Evolutionary conservation across 1,284 basidiomycete species (phyloP).

Genomic region (Moesziomyces sp.): DNA sequence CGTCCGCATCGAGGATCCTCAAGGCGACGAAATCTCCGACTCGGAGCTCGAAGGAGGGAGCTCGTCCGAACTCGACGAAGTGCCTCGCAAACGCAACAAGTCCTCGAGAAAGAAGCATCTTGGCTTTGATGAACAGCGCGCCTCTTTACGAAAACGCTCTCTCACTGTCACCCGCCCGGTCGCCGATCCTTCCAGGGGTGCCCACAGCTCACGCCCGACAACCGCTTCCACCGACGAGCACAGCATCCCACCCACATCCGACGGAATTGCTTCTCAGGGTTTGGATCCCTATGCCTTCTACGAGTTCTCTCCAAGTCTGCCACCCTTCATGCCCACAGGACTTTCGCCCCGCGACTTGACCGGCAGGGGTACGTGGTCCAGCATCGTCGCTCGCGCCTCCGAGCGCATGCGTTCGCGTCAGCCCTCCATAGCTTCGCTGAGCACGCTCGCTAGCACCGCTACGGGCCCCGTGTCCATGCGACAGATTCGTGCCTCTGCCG

Average conservation of each 20-base stretch:
- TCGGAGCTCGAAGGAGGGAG: slow-evolving; percentile 19
- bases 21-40: slow-evolving; percentile 30
- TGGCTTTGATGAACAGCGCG: slow-evolving; percentile 52
- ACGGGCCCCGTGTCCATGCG: slow-evolving; percentile 52
- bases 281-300: slow-evolving; percentile 51
- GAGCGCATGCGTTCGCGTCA: slow-evolving; percentile 28
- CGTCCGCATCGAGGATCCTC: slow-evolving; percentile 35
- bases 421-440: slow-evolving; percentile 31
- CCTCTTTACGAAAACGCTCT: slow-evolving; percentile 11
- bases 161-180: slow-evolving; percentile 4
- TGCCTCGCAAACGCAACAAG: slow-evolving; percentile 45
- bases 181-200: slow-evolving; percentile 5
- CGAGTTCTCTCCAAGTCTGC: slow-evolving; percentile 58
- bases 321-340: slow-evolving; percentile 53
- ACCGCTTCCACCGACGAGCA: slow-evolving; percentile 10
- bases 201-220: slow-evolving; percentile 18
- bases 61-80: slow-evolving; percentile 13
- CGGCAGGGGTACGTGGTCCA: slow-evolving; percentile 55
- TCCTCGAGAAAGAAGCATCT: slow-evolving; percentile 11
- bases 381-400: slow-evolving; percentile 53
- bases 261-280: background rate
- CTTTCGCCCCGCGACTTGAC: slow-evolving; percentile 50
- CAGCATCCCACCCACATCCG: background rate
- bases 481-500: slow-evolving; percentile 41
- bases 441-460: slow-evolving; percentile 10